These are phyloP conservation scores for Plenodomus biglobosus DNA, from an alignment of 2,329 filamentous ascomycete species.

Conservation along the genomic window DNA sequence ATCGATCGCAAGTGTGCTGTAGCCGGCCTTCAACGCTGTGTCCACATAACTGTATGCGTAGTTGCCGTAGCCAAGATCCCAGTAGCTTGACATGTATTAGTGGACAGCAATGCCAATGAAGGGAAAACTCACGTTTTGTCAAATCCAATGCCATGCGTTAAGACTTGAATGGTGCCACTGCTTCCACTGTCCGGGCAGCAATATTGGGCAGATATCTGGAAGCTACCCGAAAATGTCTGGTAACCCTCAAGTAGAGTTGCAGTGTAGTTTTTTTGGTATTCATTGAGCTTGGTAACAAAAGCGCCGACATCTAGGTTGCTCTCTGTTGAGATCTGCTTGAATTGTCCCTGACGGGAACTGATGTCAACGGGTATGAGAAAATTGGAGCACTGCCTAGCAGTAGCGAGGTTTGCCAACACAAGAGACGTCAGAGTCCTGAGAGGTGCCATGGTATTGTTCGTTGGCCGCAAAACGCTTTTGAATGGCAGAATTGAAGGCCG, in stretches of 20 bases:
- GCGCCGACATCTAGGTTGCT: conserved; percentile 60
- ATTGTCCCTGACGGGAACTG: conserved; percentile 56
- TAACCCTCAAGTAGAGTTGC: conserved; percentile 52
- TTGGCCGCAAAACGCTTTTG: no score
- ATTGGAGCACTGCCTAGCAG: conserved; percentile 48
- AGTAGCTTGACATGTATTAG: conserved; percentile 52
- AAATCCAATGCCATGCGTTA: conserved; percentile 59
- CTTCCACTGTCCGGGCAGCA: conserved; percentile 55
- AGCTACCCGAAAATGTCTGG: conserved; percentile 54
- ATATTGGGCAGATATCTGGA: conserved; percentile 62
- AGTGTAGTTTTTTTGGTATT: conserved; percentile 49
- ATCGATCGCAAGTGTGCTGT: conserved; percentile 63
- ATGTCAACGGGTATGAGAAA: conserved; percentile 60
- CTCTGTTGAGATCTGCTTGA: conserved; percentile 52
- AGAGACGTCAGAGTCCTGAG: conserved; percentile 16
- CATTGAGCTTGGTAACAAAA: conserved; percentile 46
- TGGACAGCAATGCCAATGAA: not conserved
- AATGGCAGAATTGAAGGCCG: not conserved
- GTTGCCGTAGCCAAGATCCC: conserved; percentile 60
- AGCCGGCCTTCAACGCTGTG: conserved; percentile 57
- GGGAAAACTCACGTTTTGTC: conserved; percentile 48
- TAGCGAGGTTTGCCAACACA: conserved; percentile 19
- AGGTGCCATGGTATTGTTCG: conserved; percentile 8
- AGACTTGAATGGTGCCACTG: conserved; percentile 48
- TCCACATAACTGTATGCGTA: conserved; percentile 66